A percentile compares a stretch with the other conserved stretches of the same genome.
These are phyloP conservation scores for Pholiota adiposa DNA, from an alignment of 1,284 basidiomycete species.

Conservation along the genomic window DNA sequence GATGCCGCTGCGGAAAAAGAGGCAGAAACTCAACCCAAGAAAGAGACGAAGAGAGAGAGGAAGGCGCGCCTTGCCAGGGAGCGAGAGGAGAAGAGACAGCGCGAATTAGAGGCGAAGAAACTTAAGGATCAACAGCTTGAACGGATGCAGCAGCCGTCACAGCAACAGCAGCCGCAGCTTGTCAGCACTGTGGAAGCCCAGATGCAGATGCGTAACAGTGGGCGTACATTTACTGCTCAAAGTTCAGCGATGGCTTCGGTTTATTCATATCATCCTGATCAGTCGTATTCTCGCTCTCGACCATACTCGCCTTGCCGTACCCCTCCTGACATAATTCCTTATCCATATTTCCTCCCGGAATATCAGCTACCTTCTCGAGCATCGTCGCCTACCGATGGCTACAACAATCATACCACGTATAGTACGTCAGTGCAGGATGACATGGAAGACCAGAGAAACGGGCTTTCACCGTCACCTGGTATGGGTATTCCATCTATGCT, in stretches of 20 bases:
- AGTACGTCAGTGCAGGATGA: constrained; percentile 12
- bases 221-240: neutral
- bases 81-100: constrained; percentile 34
- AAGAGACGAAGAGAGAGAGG: constrained; percentile 45
- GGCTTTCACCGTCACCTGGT: constrained; percentile 22
- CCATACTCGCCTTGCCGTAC: neutral
- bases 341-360: neutral
- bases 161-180: neutral
- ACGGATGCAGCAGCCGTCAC: neutral
- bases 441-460: constrained; percentile 17
- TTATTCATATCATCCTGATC: neutral
- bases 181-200: neutral
- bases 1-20: constrained; percentile 25
- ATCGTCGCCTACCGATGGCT: neutral
- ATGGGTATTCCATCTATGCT: neutral
- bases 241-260: neutral
- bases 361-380: constrained; percentile 1
- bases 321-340: neutral
- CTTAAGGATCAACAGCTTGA: neutral
- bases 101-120: constrained; percentile 2
- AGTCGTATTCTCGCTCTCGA: neutral
- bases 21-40: constrained; percentile 21
- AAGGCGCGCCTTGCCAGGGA: constrained; percentile 40
- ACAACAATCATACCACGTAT: constrained; percentile 12
- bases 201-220: neutral